Base-by-base conservation (phyloP, 2,329 filamentous ascomycete genomes). In the Chrysosporium queenslandicum region DNA sequence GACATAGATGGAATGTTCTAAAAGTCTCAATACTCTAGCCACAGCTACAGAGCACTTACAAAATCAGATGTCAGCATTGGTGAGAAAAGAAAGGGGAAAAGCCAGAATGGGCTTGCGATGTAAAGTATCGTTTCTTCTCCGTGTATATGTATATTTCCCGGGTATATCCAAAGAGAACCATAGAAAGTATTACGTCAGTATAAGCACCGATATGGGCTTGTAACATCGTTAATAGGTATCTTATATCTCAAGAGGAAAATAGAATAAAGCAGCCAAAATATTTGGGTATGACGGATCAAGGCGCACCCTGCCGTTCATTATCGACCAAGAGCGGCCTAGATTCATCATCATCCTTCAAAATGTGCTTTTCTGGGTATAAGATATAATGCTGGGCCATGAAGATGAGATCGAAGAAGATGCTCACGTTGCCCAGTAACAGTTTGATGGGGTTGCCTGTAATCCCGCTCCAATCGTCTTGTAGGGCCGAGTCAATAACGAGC, bases 371-470 rank as follows among this genome's bases (percentile, higher is more conserved):
- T 55, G 66, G 67, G 64, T 95, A 97, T 18, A 95, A 67, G 32
- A 90, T 72, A 61, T 90, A 97, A 69, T 97, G 92, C 71, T 98
- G 92, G 3, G 78, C 63, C 48, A 97, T 84, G 65, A 97, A 97
- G 46, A 95, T 74, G 29, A 85, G 58, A 65, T 97, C 91, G 66
- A 95, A 97, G 2, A 87, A 66, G 61, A 97, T 84, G 53, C 83
- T 88, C 42, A 95, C 80, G 63, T 94, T 91, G 12, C 87, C 86
- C 39, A 97, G 76, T 2, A 83, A 81, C 54, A 97, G 81, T 72
- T 97, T 98, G 60, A 92, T 84, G 0, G 89, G 87, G 66, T 97
- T 97, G 1, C 90, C 91, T 0, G 84, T 89, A 53, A 97, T 76
- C 20, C 91, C 92, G 45, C 83, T 86, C 90, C 91, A 96, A 71